A percentile compares a stretch with the other conserved stretches of the same genome.
phyloP scores from a whole-genome alignment of 164 flowering plant species.

The Tetracentron sinense region DNA sequence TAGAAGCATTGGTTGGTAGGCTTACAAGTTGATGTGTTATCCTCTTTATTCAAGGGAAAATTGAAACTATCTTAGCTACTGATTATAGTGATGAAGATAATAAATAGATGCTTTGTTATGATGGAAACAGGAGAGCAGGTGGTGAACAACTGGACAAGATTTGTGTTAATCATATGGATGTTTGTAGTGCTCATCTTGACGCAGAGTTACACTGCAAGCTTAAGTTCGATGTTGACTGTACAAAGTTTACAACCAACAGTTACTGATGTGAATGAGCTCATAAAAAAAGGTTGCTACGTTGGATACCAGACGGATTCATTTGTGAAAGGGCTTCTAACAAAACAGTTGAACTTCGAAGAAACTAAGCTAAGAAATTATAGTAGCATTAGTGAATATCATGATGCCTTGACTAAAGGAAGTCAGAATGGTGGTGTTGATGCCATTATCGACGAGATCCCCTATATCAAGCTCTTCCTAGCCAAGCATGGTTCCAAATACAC shows the following conservation, averaged over 20 bases:
- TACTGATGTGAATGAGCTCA: constrained; percentile 2
- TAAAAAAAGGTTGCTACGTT: constrained; percentile 13
- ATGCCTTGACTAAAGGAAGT: constrained; percentile 26
- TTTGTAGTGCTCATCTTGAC: constrained; percentile 10
- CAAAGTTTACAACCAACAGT: constrained; percentile 8
- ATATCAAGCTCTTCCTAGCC: constrained; percentile 33
- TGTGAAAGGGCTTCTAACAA: constrained; percentile 5
- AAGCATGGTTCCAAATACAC: constrained; percentile 30
- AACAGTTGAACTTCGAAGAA: constrained; percentile 3
- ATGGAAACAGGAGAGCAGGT: constrained; percentile 26
- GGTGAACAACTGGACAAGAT: constrained; percentile 14
- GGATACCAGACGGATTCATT: constrained; percentile 24
- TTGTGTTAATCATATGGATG: constrained; percentile 8
- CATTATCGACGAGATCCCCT: constrained; percentile 45
- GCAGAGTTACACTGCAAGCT: constrained; percentile 16
- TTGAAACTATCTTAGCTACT: too few species aligned
- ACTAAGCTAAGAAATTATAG: constrained; percentile 6
- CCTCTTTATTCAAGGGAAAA: too few species aligned
- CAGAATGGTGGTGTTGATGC: constrained; percentile 46
- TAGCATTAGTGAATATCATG: background rate
- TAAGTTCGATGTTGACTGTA: constrained; percentile 13
- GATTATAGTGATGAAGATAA: too few species aligned
- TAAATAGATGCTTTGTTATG: background rate
- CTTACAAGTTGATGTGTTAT: too few species aligned
- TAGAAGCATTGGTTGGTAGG: too few species aligned